phyloP scores from a whole-genome alignment of 1,139 yeast species.

The Kodamaea anthophila region DNA sequence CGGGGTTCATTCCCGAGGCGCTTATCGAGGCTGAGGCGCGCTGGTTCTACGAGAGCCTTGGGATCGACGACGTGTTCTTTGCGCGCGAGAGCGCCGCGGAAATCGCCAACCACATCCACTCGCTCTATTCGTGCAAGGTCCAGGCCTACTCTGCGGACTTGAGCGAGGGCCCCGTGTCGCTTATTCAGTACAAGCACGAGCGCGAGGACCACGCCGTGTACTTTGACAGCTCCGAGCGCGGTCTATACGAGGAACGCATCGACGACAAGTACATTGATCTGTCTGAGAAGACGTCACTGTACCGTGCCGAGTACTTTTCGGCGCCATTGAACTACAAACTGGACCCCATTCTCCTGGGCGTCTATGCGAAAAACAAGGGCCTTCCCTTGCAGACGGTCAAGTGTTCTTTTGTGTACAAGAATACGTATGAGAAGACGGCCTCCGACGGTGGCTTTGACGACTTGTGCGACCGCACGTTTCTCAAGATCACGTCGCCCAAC shows the following conservation, averaged over 20 bases:
- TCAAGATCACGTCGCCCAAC: slow-evolving; percentile 71
- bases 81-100: slow-evolving; percentile 78
- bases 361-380: slow-evolving; percentile 26
- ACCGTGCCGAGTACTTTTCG: slow-evolving; percentile 79
- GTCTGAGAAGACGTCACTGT: slow-evolving; percentile 39
- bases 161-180: slow-evolving; percentile 30
- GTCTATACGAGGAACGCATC: slow-evolving; percentile 57
- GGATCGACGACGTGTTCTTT: slow-evolving; percentile 89
- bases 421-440: slow-evolving; percentile 43
- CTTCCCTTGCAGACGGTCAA: slow-evolving; percentile 51
- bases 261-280: slow-evolving; percentile 76
- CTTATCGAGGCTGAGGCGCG: slow-evolving; percentile 79
- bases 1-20: slow-evolving; percentile 85
- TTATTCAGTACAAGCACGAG: slow-evolving; percentile 70
- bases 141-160: slow-evolving; percentile 59
- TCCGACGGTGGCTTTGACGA: slow-evolving; percentile 49
- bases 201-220: slow-evolving; percentile 86
- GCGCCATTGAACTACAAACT: slow-evolving; percentile 53
- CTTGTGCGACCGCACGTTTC: slow-evolving; percentile 76
- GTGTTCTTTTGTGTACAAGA: slow-evolving; percentile 84
- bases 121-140: slow-evolving; percentile 87
- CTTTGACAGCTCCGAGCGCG: slow-evolving; percentile 63
- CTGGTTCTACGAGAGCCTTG: slow-evolving; percentile 85
- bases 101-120: slow-evolving; percentile 77
- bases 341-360: slow-evolving; percentile 42